Evolutionary conservation across 805 yeast genomes (phyloP).

Genomic region (Komagataella pastoris): DNA sequence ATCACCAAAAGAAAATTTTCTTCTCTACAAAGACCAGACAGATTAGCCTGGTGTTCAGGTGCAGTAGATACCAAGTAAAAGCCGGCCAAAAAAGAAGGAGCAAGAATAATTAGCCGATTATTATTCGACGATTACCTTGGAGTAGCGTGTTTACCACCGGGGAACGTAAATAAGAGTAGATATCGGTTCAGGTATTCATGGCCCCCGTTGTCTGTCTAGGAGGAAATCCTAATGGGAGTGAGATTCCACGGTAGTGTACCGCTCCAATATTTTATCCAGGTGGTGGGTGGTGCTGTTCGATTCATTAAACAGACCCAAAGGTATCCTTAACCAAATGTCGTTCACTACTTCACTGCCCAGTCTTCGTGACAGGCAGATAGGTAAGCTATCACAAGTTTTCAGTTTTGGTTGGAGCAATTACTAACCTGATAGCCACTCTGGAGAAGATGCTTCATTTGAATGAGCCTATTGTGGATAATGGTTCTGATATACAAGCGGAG

Average conservation of each 20-base stretch:
- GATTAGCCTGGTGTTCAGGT: not conserved
- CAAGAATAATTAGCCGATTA: not conserved
- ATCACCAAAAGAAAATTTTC: not conserved
- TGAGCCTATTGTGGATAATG: conserved; percentile 35
- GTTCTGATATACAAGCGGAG: conserved; percentile 47
- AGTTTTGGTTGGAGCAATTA: conserved; percentile 1
- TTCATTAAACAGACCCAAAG: not conserved
- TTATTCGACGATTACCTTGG: too few relatives aligned
- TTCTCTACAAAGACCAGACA: not conserved
- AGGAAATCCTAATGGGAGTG: not conserved
- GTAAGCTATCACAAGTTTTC: conserved; percentile 5
- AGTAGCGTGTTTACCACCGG: not conserved
- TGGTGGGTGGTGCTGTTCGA: not conserved
- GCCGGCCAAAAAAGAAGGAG: not conserved
- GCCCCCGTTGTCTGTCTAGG: not conserved
- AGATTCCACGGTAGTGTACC: not conserved
- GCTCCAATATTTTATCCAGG: not conserved
- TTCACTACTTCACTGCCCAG: not conserved
- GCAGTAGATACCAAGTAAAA: not conserved
- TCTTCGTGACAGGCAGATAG: conserved; percentile 1
- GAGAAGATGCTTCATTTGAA: conserved; percentile 83
- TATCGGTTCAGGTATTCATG: not conserved
- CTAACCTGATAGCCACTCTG: conserved; percentile 23
- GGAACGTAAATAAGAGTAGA: not conserved
- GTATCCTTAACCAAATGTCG: not conserved